These are phyloP conservation scores for Penicillium tannophilum DNA, from an alignment of 495 filamentous ascomycete genomes.

Conservation along the genomic window DNA sequence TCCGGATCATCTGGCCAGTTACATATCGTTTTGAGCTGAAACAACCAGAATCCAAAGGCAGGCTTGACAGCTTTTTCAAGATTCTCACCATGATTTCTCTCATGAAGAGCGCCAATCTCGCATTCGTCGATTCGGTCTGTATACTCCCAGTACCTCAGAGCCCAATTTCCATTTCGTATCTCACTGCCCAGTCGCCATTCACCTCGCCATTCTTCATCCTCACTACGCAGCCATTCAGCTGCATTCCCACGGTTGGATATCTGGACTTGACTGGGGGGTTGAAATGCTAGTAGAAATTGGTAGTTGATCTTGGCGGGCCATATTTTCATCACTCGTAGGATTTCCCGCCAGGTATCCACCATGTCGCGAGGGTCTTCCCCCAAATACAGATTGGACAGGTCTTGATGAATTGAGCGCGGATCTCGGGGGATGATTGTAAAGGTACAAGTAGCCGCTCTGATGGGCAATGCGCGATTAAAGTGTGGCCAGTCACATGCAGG, in stretches of 20 bases:
- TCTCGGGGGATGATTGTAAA: not conserved
- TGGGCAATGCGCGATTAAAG: not conserved
- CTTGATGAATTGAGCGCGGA: not conserved
- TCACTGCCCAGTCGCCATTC: not conserved
- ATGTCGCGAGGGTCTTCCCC: not conserved
- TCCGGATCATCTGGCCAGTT: not conserved
- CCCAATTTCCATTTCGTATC: not conserved
- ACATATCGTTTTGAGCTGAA: not conserved
- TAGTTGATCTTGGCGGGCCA: not conserved
- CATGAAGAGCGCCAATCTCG: constrained; percentile 1
- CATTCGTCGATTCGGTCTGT: not conserved
- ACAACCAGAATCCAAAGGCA: constrained; percentile 8
- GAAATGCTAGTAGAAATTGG: not conserved
- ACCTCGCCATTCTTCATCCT: not conserved
- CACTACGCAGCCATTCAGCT: not conserved
- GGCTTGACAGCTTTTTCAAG: constrained; percentile 1
- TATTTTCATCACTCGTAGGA: not conserved
- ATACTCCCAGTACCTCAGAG: not conserved
- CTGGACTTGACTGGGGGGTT: not conserved
- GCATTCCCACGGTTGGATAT: not conserved
- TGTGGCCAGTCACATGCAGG: not conserved
- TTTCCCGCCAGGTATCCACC: not conserved
- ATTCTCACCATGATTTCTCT: not conserved
- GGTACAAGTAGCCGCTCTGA: not conserved
- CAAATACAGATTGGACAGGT: not conserved